Evolutionary conservation across 2,329 filamentous ascomycete species (phyloP).

Genomic region (Cercospora zeae-maydis): DNA sequence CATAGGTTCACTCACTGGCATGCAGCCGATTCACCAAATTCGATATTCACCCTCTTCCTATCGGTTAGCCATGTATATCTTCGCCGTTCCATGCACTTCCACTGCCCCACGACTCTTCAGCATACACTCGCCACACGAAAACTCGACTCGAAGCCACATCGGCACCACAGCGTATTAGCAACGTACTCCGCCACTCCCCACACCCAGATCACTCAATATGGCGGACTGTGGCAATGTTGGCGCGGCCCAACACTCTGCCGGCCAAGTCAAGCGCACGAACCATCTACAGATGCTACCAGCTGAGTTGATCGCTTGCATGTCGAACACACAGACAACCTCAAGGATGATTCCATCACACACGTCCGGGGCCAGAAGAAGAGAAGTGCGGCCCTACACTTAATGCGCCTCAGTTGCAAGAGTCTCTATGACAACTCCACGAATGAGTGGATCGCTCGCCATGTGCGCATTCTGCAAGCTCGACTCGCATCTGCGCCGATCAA

Average conservation of each 20-base stretch:
- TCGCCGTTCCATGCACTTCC: neutral
- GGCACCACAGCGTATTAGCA: neutral
- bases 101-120: neutral
- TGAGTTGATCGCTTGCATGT: neutral
- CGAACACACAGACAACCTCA: neutral
- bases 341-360: neutral
- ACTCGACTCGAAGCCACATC: neutral
- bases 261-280: neutral
- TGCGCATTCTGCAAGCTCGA: neutral
- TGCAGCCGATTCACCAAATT: too few relatives aligned
- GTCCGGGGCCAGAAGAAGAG: neutral
- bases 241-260: neutral
- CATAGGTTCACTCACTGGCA: neutral
- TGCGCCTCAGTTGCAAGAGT: neutral
- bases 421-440: neutral
- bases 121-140: neutral
- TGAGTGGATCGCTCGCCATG: neutral
- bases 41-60: neutral
- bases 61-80: neutral
- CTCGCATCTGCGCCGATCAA: neutral
- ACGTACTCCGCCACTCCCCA: neutral
- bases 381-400: neutral
- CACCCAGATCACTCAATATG: neutral
- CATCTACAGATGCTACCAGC: neutral
- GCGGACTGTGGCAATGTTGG: neutral